A percentile compares a stretch with the other conserved stretches of the same genome.
These are phyloP conservation scores for Xylariomycetidae sp. DNA, from an alignment of 2,329 filamentous ascomycete species.

Conservation along the genomic window DNA sequence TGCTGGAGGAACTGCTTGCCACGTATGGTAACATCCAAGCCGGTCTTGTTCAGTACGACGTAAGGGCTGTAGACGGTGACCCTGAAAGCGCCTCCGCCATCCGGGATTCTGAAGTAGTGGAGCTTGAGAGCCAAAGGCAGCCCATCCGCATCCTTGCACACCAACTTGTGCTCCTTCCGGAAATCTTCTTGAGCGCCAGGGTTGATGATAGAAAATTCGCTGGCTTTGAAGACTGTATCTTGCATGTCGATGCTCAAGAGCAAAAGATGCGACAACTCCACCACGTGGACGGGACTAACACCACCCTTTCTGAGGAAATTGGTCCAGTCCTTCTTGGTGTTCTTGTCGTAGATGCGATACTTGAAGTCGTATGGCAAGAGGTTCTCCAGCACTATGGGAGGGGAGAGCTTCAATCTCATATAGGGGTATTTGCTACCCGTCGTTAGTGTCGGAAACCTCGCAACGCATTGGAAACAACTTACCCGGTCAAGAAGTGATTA, in stretches of 20 bases:
- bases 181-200: slow-evolving; percentile 84
- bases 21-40: slow-evolving; percentile 79
- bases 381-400: slow-evolving; percentile 91
- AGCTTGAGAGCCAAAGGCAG: slow-evolving; percentile 75
- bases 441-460: slow-evolving; percentile 24
- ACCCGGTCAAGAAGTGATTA: slow-evolving; percentile 75
- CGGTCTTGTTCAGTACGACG: slow-evolving; percentile 91
- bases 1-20: slow-evolving; percentile 86
- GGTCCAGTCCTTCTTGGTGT: slow-evolving; percentile 97
- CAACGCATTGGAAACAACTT: slow-evolving; percentile 25
- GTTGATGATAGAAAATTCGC: slow-evolving; percentile 97
- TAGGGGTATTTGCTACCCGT: slow-evolving; percentile 72
- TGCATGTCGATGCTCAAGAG: slow-evolving; percentile 94
- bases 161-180: slow-evolving; percentile 70
- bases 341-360: slow-evolving; percentile 97
- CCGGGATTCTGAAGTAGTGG: slow-evolving; percentile 85
- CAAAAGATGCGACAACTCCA: slow-evolving; percentile 89
- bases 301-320: slow-evolving; percentile 97
- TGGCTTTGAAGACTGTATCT: slow-evolving; percentile 89
- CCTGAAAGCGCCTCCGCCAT: slow-evolving; percentile 93
- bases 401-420: slow-evolving; percentile 88
- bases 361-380: slow-evolving; percentile 97
- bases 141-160: slow-evolving; percentile 80
- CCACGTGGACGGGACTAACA: slow-evolving; percentile 93
- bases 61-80: slow-evolving; percentile 95